Base-by-base conservation (phyloP, 192 early-diverging fungal genomes). In the Funneliformis mosseae region DNA sequence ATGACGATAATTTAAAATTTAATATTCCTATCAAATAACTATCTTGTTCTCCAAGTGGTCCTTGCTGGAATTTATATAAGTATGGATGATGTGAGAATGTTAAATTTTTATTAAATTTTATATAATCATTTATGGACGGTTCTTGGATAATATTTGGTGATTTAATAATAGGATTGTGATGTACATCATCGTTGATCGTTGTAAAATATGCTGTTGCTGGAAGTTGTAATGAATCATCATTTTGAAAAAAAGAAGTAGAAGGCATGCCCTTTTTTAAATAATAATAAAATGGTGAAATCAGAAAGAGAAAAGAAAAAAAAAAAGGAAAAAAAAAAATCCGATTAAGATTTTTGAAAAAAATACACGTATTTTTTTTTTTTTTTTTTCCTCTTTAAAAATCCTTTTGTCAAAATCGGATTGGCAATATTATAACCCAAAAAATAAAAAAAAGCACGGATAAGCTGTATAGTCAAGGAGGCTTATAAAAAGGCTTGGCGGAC, bases 1-100 rank as follows among this genome's bases (percentile, higher is more conserved):
- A n/a, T n/a, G n/a, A n/a, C n/a, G n/a, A n/a, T n/a, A n/a, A 78
- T 55, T 78, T 78, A 8, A 78, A 50, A 68, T 78, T 42, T 23
- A 78, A 18, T 23, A 46, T 25, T 23, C 77, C 77, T 10, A 78
- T 60, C 5, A 78, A 43, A 78, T 45, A 78, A 48, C 55, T 78
- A 68, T 78, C 77, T 10, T 18, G 27, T 43, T 68, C 60, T 48
- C 66, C 77, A 39, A 78, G 41, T 45, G 41, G 33, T 11, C 77
- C 77, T 21, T 66, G 39, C 69, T 78, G 77, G n/a, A 78, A 78
- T 33, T 64, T 50, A n/a, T 28, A 48, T 25, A 28, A 38, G 23
- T 55, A 59, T 33, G 23, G 28, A 16, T 23, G 41, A 48, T 78
- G 69, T 27, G 77, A 66, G 27, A 78, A 78, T 50, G 62, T 48